Evolutionary conservation across 805 yeast genomes (phyloP).

Genomic region (Yarrowia phangngaensis): DNA sequence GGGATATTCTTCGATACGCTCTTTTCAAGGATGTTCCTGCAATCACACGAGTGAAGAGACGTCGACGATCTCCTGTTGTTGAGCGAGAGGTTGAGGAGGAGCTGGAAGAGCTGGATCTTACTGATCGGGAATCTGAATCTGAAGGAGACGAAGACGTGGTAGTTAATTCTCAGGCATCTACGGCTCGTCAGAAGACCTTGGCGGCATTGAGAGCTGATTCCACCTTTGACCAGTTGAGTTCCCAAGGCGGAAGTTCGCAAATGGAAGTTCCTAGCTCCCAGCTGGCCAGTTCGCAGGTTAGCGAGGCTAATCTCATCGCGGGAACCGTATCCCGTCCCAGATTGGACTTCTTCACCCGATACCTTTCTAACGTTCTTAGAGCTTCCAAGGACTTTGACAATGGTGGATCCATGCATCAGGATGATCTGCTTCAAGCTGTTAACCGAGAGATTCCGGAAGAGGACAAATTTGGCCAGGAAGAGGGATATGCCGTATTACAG

Average conservation of each 20-base stretch:
- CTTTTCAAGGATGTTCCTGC: conserved; percentile 68
- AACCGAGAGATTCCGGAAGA: conserved; percentile 45
- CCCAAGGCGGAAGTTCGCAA: too few relatives aligned
- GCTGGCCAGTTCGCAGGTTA: conserved; percentile 1
- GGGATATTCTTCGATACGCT: conserved; percentile 77
- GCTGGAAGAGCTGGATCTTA: conserved; percentile 44
- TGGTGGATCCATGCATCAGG: conserved; percentile 45
- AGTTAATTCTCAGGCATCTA: conserved; percentile 36
- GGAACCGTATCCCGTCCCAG: conserved; percentile 37
- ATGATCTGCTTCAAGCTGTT: conserved; percentile 42
- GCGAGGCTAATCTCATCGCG: conserved; percentile 29
- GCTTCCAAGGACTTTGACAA: conserved; percentile 46
- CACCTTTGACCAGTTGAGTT: conserved; percentile 16
- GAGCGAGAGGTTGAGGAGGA: conserved; percentile 45
- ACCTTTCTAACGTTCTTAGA: conserved; percentile 49
- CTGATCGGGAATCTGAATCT: conserved; percentile 53
- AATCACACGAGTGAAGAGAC: conserved; percentile 40
- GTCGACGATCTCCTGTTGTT: conserved; percentile 39
- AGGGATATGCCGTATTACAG: conserved; percentile 41
- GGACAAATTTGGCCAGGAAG: conserved; percentile 41
- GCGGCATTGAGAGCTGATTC: conserved; percentile 24
- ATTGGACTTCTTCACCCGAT: conserved; percentile 52
- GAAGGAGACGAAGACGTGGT: conserved; percentile 51
- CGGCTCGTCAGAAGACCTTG: conserved; percentile 33
- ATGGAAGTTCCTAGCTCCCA: neutral